These are phyloP conservation scores for Talaromyces trachyspermus DNA, from an alignment of 495 filamentous ascomycete genomes.

Conservation along the genomic window DNA sequence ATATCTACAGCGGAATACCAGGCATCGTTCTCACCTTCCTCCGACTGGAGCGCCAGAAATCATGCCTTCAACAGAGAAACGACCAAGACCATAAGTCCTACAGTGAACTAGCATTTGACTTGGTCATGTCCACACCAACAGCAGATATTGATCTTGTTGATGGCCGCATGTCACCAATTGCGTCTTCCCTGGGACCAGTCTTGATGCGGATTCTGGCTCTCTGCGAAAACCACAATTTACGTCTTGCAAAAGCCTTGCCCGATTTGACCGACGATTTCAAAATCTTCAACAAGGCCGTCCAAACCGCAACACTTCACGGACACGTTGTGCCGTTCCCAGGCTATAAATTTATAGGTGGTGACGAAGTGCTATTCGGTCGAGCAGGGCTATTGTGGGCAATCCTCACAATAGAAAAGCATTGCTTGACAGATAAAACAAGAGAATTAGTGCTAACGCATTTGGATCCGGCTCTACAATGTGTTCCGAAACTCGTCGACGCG, in stretches of 20 bases:
- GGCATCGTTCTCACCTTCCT: conserved; percentile 32
- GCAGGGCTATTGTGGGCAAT: conserved; percentile 37
- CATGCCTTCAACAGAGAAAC: conserved; percentile 9
- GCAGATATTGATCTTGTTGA: conserved; percentile 20
- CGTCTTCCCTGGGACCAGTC: conserved; percentile 24
- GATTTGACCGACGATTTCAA: conserved; percentile 19
- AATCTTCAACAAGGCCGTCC: conserved; percentile 22
- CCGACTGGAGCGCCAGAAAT: conserved; percentile 28
- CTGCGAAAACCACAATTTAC: conserved; percentile 8
- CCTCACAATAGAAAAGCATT: conserved; percentile 26
- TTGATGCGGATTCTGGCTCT: conserved; percentile 19
- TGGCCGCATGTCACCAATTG: conserved; percentile 26
- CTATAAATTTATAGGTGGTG: conserved; percentile 27
- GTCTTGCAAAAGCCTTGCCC: not conserved
- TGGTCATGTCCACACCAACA: conserved; percentile 21
- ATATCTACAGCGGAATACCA: conserved; percentile 23
- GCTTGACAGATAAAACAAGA: conserved; percentile 10
- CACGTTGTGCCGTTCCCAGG: conserved; percentile 23
- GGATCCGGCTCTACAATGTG: conserved; percentile 14
- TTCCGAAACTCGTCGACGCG: conserved; percentile 25
- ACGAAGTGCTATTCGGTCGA: conserved; percentile 38
- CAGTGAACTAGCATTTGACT: conserved; percentile 19
- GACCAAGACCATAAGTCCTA: conserved; percentile 13
- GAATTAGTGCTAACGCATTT: conserved; percentile 12
- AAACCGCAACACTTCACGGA: conserved; percentile 26